Conservation (phyloP, 495 filamentous ascomycete genomes). For the Opeltia flavorubescens region DNA sequence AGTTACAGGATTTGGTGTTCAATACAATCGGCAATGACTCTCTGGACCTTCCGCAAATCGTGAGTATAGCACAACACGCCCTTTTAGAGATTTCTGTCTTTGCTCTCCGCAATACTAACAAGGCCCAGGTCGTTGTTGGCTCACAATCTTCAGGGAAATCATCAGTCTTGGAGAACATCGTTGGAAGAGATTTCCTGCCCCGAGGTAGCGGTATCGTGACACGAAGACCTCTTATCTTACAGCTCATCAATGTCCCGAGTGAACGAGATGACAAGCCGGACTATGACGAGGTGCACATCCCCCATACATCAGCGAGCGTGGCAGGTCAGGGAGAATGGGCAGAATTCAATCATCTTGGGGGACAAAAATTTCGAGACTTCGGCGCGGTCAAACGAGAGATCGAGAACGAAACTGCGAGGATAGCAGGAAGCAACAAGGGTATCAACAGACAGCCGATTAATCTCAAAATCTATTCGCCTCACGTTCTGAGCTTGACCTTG, state of each 20-base stretch:
- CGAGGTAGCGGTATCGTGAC: constrained; percentile 96
- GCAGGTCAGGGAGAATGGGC: constrained; percentile 77
- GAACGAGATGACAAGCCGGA: constrained; percentile 58
- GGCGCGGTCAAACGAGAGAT: constrained; percentile 88
- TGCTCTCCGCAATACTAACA: constrained; percentile 8
- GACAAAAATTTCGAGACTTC: constrained; percentile 86
- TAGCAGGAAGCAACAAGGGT: constrained; percentile 95
- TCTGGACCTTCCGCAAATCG: constrained; percentile 93
- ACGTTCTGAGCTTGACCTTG: constrained; percentile 90
- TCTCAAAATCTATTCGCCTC: constrained; percentile 94
- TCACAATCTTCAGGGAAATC: constrained; percentile 98
- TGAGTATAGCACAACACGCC: constrained; percentile 35
- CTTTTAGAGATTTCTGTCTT: not conserved
- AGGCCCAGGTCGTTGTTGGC: constrained; percentile 79
- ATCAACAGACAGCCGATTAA: constrained; percentile 98
- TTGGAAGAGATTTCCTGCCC: constrained; percentile 92
- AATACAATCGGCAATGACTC: constrained; percentile 99
- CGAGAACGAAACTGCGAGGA: constrained; percentile 86
- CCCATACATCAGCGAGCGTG: constrained; percentile 55
- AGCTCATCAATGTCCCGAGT: constrained; percentile 92
- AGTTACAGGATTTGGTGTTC: constrained; percentile 94
- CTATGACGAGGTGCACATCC: constrained; percentile 46
- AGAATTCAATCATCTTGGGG: constrained; percentile 89
- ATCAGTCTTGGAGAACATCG: constrained; percentile 98
- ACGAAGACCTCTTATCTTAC: constrained; percentile 81